A percentile compares a stretch with the other conserved stretches of the same genome.
These are phyloP conservation scores for Pseudogymnoascus sp. DNA, from an alignment of 2,329 filamentous ascomycete species.

Conservation along the genomic window DNA sequence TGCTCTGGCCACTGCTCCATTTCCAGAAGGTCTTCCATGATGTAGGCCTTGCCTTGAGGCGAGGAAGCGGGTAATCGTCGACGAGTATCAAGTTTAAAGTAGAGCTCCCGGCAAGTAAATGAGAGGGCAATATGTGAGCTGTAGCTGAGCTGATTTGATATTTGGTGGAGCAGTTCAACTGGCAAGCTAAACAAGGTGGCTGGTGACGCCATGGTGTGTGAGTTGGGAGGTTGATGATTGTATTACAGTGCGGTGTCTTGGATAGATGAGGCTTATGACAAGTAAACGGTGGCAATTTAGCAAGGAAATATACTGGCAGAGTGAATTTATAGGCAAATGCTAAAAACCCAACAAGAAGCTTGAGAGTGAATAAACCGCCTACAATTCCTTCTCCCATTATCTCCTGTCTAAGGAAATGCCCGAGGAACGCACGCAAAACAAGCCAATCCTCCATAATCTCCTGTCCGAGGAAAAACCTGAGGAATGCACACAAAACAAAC, in stretches of 20 bases:
- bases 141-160: neutral
- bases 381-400: no score
- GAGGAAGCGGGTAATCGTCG: neutral
- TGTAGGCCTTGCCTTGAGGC: neutral
- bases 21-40: neutral
- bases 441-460: neutral
- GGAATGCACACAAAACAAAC: no score
- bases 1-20: neutral
- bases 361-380: neutral
- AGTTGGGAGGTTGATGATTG: neutral
- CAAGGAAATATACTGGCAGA: neutral
- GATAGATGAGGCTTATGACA: neutral
- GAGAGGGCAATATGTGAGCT: neutral
- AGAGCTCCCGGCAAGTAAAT: neutral
- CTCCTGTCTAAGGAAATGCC: neutral
- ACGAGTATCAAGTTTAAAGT: neutral
- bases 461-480: no score
- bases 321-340: neutral
- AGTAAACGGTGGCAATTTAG: no score
- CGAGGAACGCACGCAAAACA: neutral
- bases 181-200: neutral
- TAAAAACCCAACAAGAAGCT: neutral
- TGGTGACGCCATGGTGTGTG: neutral
- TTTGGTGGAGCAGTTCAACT: neutral
- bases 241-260: neutral